phyloP scores from a whole-genome alignment of 371 early-diverging fungal species.

The Zopfochytrium polystomum region DNA sequence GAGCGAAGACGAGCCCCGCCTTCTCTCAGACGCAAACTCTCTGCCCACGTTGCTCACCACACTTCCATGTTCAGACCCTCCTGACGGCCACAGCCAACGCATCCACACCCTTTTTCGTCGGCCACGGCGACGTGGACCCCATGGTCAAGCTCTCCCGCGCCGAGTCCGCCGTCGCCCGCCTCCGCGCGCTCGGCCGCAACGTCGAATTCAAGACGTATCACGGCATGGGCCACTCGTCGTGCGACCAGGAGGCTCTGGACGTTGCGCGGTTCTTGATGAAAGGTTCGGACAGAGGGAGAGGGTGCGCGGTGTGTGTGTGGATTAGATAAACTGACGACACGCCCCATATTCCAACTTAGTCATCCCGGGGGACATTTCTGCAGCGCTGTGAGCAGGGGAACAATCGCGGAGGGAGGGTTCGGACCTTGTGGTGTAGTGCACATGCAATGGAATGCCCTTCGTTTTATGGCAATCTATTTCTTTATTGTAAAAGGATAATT shows the following conservation, averaged over 20 bases:
- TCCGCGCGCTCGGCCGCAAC: constrained; percentile 69
- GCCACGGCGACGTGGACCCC: constrained; percentile 82
- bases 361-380: too few species aligned
- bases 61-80: not conserved
- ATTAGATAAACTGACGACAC: too few species aligned
- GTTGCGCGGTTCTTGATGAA: constrained; percentile 71
- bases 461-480: too few species aligned
- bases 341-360: too few species aligned
- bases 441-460: too few species aligned
- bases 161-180: constrained; percentile 56
- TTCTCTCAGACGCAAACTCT: not conserved
- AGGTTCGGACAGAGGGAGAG: too few species aligned
- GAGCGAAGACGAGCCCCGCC: too few species aligned
- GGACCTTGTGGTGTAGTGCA: too few species aligned
- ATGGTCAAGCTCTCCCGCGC: constrained; percentile 74
- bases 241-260: constrained; percentile 71
- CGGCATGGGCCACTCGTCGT: constrained; percentile 75
- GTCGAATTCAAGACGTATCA: constrained; percentile 74
- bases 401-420: too few species aligned
- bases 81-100: constrained; percentile 37
- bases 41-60: not conserved
- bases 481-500: too few species aligned
- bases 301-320: too few species aligned
- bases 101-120: constrained; percentile 79
- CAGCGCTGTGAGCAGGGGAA: too few species aligned